Percentiles rank a stretch among this genome's conserved stretches.
phyloP scores from a whole-genome alignment of 176 grass and related monocot species.

The Rhynchospora pubera region DNA sequence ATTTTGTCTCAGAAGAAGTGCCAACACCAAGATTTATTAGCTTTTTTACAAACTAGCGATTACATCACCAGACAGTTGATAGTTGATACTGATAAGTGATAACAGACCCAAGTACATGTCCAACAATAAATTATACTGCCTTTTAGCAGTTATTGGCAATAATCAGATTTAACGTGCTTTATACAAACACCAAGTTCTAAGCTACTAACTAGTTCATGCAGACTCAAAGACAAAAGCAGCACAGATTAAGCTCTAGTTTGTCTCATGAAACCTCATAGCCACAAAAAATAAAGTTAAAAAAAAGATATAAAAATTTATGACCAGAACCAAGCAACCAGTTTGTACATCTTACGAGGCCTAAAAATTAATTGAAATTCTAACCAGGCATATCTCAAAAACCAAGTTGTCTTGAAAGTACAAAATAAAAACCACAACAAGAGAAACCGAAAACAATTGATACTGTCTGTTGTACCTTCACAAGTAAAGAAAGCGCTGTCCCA shows the following conservation, averaged over 20 bases:
- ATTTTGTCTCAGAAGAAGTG: background rate
- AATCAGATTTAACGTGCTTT: background rate
- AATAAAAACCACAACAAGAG: background rate
- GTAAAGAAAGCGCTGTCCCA: constrained; percentile 92
- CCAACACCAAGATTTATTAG: background rate
- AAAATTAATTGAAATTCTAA: background rate
- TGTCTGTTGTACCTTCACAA: constrained; percentile 41
- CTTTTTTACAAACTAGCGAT: background rate
- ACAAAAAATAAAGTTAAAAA: too few relatives aligned
- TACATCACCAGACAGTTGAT: background rate
- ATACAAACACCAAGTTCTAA: background rate
- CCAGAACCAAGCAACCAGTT: background rate
- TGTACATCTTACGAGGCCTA: background rate
- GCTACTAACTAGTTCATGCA: too few relatives aligned
- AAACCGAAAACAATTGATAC: background rate
- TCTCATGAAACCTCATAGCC: too few relatives aligned
- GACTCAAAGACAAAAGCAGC: too few relatives aligned
- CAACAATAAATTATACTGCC: background rate
- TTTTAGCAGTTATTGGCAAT: background rate
- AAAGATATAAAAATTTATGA: too few relatives aligned
- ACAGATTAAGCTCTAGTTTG: too few relatives aligned
- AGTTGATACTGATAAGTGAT: background rate
- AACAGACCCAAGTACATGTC: background rate
- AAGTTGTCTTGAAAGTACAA: background rate
- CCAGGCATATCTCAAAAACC: background rate